phyloP scores from a whole-genome alignment of 2,329 filamentous ascomycete species.

The Leptographium wingfieldii region DNA sequence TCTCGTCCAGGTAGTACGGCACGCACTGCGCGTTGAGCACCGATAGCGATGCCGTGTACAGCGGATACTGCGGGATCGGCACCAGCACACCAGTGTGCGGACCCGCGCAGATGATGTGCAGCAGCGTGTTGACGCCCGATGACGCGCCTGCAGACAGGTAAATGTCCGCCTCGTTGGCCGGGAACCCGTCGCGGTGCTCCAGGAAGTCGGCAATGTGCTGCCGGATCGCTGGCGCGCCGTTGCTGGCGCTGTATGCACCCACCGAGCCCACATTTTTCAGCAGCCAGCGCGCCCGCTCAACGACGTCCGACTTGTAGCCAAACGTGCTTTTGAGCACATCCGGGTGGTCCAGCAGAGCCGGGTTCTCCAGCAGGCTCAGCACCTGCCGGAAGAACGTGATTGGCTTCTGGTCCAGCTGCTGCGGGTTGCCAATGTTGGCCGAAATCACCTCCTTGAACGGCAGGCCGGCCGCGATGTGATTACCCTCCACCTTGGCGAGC shows the following conservation, averaged over 20 bases:
- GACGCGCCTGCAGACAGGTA: conserved; percentile 89
- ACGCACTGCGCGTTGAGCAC: conserved; percentile 78
- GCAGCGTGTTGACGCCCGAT: conserved; percentile 84
- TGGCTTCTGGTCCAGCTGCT: conserved; percentile 97
- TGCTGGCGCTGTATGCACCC: conserved; percentile 91
- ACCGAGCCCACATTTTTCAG: conserved; percentile 79
- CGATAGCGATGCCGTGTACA: conserved; percentile 87
- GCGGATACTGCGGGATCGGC: conserved; percentile 93
- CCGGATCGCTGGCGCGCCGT: conserved; percentile 74
- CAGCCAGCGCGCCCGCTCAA: conserved; percentile 70
- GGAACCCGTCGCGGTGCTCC: conserved; percentile 80
- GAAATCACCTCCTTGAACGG: conserved; percentile 88
- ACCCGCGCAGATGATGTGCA: conserved; percentile 74
- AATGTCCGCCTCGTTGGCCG: conserved; percentile 67
- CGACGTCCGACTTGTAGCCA: conserved; percentile 81
- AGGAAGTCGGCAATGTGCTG: conserved; percentile 89
- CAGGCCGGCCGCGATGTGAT: conserved; percentile 27
- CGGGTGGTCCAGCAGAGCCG: conserved; percentile 67
- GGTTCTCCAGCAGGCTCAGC: conserved; percentile 84
- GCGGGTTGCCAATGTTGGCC: conserved; percentile 97
- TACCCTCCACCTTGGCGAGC: conserved; percentile 45
- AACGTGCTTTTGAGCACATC: conserved; percentile 62
- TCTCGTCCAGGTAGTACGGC: conserved; percentile 87
- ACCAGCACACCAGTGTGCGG: conserved; percentile 75
- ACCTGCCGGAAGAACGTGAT: conserved; percentile 99